Evolutionary conservation across 768 basidiomycete species (phyloP).

Genomic region (Lyophyllum decastes): DNA sequence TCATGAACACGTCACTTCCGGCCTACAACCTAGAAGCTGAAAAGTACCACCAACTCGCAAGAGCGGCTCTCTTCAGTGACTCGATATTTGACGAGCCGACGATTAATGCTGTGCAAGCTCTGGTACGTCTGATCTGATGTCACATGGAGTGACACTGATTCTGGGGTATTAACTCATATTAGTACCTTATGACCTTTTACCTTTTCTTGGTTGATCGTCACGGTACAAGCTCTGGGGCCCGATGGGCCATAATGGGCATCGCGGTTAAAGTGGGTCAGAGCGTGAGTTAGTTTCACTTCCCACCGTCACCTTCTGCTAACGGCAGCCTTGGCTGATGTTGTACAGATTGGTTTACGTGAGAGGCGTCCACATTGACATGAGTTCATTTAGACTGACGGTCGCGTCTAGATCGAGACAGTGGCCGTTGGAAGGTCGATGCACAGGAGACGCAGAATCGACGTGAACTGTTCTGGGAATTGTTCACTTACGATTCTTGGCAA

Average conservation of each 20-base stretch:
- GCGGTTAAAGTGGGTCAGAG: slow-evolving; percentile 72
- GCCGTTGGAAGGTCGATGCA: slow-evolving; percentile 63
- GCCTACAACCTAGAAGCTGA: slow-evolving; percentile 70
- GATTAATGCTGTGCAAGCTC: slow-evolving; percentile 63
- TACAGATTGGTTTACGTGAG: slow-evolving; percentile 72
- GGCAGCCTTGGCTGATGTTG: not conserved
- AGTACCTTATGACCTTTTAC: slow-evolving; percentile 75
- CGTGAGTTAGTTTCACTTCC: slow-evolving; percentile 42
- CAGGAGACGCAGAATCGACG: slow-evolving; percentile 63
- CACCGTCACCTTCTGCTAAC: slow-evolving; percentile 12
- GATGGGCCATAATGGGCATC: slow-evolving; percentile 71
- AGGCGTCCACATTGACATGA: slow-evolving; percentile 6
- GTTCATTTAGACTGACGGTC: slow-evolving; percentile 14
- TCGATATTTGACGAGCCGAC: slow-evolving; percentile 71
- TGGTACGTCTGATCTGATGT: slow-evolving; percentile 42
- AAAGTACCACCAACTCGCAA: slow-evolving; percentile 68
- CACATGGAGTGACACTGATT: slow-evolving; percentile 8
- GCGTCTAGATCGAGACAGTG: slow-evolving; percentile 67
- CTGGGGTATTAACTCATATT: slow-evolving; percentile 1
- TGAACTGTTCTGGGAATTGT: slow-evolving; percentile 69
- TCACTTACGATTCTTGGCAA: slow-evolving; percentile 57
- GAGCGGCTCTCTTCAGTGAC: slow-evolving; percentile 63
- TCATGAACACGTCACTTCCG: slow-evolving; percentile 56
- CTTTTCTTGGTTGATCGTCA: slow-evolving; percentile 70
- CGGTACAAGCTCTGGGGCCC: slow-evolving; percentile 61